Evolutionary conservation across 352 stramenopile genomes (phyloP).

Genomic region (Phytophthora cryptogea): DNA sequence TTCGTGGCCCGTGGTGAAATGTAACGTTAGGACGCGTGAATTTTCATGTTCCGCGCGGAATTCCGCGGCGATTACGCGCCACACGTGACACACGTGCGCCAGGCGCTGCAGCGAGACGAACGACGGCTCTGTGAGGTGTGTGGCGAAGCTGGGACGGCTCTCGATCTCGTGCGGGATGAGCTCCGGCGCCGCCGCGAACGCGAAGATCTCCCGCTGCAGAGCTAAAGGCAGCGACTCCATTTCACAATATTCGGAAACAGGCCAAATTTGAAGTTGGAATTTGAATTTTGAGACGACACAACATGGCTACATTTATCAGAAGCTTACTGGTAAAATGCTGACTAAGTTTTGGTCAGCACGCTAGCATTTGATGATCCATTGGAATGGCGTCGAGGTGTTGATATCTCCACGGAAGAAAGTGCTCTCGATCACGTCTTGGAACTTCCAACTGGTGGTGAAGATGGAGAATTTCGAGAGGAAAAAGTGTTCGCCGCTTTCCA

Average conservation of each 20-base stretch:
- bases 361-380: constrained; percentile 35
- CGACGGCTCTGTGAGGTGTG: constrained; percentile 23
- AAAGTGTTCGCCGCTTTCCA: constrained; percentile 17
- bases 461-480: constrained; percentile 47
- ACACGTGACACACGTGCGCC: constrained; percentile 36
- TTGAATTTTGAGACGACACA: constrained; percentile 2
- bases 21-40: constrained; percentile 30
- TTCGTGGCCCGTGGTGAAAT: constrained; percentile 34
- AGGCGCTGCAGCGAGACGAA: constrained; percentile 34
- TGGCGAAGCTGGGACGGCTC: constrained; percentile 29
- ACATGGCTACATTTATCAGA: constrained; percentile 8
- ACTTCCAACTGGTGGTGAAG: constrained; percentile 46
- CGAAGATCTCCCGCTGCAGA: constrained; percentile 42
- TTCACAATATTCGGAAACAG: background rate
- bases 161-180: constrained; percentile 35
- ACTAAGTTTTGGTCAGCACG: background rate
- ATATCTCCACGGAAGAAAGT: constrained; percentile 55
- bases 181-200: constrained; percentile 38
- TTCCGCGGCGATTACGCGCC: constrained; percentile 23
- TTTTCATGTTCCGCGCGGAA: constrained; percentile 26
- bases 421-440: constrained; percentile 40
- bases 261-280: constrained; percentile 2
- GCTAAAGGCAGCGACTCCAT: constrained; percentile 39
- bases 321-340: background rate
- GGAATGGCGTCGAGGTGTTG: constrained; percentile 27